Conservation (phyloP, 331 rosid species). For the Malus hybrid region DNA sequence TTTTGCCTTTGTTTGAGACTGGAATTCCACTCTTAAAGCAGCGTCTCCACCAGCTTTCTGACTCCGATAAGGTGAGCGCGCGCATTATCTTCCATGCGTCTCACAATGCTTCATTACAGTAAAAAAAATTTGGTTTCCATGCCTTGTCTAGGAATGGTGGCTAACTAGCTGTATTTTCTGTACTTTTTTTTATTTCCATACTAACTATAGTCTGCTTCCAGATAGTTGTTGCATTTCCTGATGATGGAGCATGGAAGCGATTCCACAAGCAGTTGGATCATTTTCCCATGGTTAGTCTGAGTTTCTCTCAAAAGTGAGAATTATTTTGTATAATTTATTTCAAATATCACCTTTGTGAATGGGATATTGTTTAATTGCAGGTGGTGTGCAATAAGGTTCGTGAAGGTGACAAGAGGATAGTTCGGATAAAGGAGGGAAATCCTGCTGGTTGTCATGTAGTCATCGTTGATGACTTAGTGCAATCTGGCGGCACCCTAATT, state of each 20-base stretch:
- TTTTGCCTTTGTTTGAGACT: constrained; percentile 93
- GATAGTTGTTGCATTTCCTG: constrained; percentile 96
- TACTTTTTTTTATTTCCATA: constrained; percentile 2
- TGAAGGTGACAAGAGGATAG: constrained; percentile 90
- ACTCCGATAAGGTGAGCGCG: constrained; percentile 54
- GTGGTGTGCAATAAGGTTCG: constrained; percentile 91
- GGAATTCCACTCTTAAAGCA: constrained; percentile 91
- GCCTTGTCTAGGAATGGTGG: background rate
- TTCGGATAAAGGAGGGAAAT: constrained; percentile 86
- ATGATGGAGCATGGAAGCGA: constrained; percentile 99
- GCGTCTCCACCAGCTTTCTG: constrained; percentile 75
- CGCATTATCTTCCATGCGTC: background rate
- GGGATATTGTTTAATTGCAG: constrained; percentile 36
- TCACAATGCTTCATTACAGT: background rate
- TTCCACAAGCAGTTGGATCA: constrained; percentile 86
- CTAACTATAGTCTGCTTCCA: constrained; percentile 26
- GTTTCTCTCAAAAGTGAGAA: background rate
- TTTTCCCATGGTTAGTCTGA: constrained; percentile 58
- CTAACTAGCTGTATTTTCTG: background rate
- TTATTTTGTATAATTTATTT: background rate
- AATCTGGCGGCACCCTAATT: constrained; percentile 92
- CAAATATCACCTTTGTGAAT: background rate
- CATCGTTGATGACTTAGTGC: constrained; percentile 95
- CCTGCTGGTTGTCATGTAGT: constrained; percentile 82
- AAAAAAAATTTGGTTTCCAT: background rate